A percentile compares a stretch with the other conserved stretches of the same genome.
Evolutionary conservation across 192 early-diverging fungal genomes (phyloP).

Genomic region (Entomortierella chlamydospora): DNA sequence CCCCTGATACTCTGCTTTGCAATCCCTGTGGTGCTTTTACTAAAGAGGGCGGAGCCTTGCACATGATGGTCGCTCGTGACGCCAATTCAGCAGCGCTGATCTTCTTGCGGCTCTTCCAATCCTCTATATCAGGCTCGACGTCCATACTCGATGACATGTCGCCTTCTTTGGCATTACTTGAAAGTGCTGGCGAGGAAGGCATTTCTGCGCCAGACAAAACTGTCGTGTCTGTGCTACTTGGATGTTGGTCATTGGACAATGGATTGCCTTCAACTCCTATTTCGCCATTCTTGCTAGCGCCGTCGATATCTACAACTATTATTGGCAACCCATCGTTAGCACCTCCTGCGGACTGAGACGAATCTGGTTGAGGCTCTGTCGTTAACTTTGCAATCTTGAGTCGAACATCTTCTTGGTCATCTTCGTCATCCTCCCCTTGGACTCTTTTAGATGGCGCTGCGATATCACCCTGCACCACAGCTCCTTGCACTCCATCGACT

Average conservation of each 20-base stretch:
- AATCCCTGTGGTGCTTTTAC: conserved; percentile 42
- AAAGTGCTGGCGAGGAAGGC: conserved; percentile 13
- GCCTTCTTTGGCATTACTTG: neutral
- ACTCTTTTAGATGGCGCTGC: neutral
- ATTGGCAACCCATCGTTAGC: neutral
- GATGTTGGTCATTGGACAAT: neutral
- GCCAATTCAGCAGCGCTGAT: conserved; percentile 44
- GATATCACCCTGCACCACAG: neutral
- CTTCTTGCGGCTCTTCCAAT: conserved; percentile 50
- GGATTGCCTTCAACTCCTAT: neutral
- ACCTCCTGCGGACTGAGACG: neutral
- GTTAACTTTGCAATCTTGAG: conserved; percentile 15
- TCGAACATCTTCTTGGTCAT: conserved; percentile 4
- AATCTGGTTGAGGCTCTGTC: neutral
- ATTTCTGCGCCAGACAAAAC: neutral
- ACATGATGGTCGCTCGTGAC: conserved; percentile 38
- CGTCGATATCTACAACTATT: neutral
- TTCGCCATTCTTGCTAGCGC: neutral
- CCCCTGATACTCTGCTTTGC: conserved; percentile 41
- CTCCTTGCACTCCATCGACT: neutral
- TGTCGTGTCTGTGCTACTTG: neutral
- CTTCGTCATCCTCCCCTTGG: conserved; percentile 10
- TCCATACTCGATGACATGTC: conserved; percentile 11
- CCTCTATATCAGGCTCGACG: conserved; percentile 28
- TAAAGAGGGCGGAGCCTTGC: conserved; percentile 35